Conservation (phyloP, 2,329 filamentous ascomycete genomes). For the Lecanicillium sp. region DNA sequence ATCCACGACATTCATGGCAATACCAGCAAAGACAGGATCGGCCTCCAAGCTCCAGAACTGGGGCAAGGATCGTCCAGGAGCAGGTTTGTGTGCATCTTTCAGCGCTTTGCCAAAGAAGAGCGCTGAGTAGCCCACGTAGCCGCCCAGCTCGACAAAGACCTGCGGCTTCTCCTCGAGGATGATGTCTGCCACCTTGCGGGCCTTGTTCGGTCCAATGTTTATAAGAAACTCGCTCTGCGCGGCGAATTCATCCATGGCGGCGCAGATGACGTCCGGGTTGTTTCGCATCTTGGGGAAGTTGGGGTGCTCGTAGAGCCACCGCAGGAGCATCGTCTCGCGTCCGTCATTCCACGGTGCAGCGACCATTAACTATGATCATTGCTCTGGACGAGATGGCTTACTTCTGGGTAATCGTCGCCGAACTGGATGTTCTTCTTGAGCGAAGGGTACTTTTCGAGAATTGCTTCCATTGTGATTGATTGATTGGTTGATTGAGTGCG, state of each 20-base stretch:
- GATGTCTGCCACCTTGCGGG: constrained; percentile 60
- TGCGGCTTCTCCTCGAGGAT: constrained; percentile 62
- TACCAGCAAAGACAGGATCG: constrained; percentile 66
- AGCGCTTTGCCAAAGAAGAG: constrained; percentile 67
- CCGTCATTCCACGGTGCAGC: no score
- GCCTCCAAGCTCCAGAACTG: constrained; percentile 67
- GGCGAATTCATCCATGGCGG: constrained; percentile 62
- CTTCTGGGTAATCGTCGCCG: no score
- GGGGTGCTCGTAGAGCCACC: constrained; percentile 58
- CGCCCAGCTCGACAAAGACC: constrained; percentile 69
- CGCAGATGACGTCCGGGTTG: constrained; percentile 57
- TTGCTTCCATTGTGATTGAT: no score
- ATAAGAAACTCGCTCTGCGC: constrained; percentile 64
- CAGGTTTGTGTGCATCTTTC: constrained; percentile 55
- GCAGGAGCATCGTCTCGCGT: constrained; percentile 65
- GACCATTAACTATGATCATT: no score
- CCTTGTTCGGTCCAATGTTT: constrained; percentile 74
- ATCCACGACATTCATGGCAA: constrained; percentile 63
- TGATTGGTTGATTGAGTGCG: no score
- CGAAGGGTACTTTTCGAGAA: no score
- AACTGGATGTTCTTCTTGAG: no score
- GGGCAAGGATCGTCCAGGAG: no score
- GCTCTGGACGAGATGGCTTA: no score
- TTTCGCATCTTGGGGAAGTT: constrained; percentile 58
- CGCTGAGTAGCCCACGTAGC: constrained; percentile 77